Evolutionary conservation across 2,329 filamentous ascomycete species (phyloP).

Genomic region (Epicoccum nigrum): DNA sequence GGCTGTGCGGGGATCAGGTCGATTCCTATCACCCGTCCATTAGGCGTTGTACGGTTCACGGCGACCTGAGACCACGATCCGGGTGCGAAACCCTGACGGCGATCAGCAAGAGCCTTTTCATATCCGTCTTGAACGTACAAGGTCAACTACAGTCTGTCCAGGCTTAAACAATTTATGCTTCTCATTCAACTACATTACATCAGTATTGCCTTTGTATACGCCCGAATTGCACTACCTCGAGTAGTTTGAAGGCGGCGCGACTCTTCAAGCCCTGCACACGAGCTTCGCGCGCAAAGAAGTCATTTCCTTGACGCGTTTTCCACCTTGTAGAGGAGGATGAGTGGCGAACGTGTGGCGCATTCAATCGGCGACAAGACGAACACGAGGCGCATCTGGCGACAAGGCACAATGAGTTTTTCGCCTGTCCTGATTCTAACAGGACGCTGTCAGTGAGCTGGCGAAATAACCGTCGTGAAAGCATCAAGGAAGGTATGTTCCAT

Average conservation of each 20-base stretch:
- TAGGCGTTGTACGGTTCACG: conserved; percentile 74
- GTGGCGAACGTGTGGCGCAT: conserved; percentile 17
- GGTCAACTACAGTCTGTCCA: conserved; percentile 86
- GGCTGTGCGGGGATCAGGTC: conserved; percentile 93
- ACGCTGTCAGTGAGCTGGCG: conserved; percentile 45
- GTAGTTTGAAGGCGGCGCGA: conserved; percentile 88
- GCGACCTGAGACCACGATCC: conserved; percentile 76
- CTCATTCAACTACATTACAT: conserved; percentile 70
- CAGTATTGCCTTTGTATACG: conserved; percentile 16
- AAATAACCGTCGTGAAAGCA: conserved; percentile 48
- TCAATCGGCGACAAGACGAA: conserved; percentile 6
- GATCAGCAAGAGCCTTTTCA: conserved; percentile 17
- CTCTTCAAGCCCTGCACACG: conserved; percentile 83
- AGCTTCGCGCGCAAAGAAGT: conserved; percentile 75
- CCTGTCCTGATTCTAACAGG: conserved; percentile 27
- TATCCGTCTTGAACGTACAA: conserved; percentile 59
- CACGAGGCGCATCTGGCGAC: conserved; percentile 23
- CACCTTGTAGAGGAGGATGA: conserved; percentile 69
- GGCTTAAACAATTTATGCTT: conserved; percentile 79
- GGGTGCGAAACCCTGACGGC: conserved; percentile 71
- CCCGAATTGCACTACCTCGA: conserved; percentile 67
- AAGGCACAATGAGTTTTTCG: conserved; percentile 16
- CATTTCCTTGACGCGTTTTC: conserved; percentile 78
- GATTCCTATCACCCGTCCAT: conserved; percentile 84
- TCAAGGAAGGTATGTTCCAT: conserved; percentile 22